phyloP scores from a whole-genome alignment of 164 flowering plant genomes.

The Annona cherimola region DNA sequence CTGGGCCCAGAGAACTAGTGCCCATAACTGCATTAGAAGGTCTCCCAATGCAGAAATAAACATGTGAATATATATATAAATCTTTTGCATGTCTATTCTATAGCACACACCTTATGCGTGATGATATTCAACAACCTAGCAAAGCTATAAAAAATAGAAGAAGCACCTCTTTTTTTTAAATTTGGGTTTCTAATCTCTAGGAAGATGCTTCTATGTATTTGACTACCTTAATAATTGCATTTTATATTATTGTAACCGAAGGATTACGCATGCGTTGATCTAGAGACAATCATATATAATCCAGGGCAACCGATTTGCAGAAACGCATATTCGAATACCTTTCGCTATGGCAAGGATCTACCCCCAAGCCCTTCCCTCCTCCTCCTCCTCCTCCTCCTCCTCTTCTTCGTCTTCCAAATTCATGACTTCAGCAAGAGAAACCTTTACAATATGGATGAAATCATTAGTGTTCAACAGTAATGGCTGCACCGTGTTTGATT shows the following conservation, averaged over 20 bases:
- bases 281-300: background rate
- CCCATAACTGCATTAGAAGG: too few species aligned
- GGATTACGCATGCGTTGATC: background rate
- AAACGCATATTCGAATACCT: background rate
- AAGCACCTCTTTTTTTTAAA: background rate
- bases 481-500: slow-evolving; percentile 39
- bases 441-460: slow-evolving; percentile 44
- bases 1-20: too few species aligned
- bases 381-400: slow-evolving; percentile 2
- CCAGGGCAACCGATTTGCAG: slow-evolving; percentile 5
- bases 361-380: slow-evolving; percentile 12
- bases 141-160: background rate
- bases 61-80: too few species aligned
- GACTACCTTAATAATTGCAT: background rate
- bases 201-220: background rate
- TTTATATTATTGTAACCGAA: background rate
- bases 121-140: background rate
- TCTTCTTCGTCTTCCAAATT: background rate
- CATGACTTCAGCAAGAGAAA: slow-evolving; percentile 19
- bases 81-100: background rate
- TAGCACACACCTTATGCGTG: background rate
- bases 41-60: too few species aligned
- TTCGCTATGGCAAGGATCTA: slow-evolving; percentile 30
- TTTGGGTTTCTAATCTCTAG: background rate
- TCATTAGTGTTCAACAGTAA: slow-evolving; percentile 29